Evolutionary conservation across 148 eudicot genomes (phyloP), one percentile per base, ranked within the genome.

Genomic region (Linanthus parryae): DNA sequence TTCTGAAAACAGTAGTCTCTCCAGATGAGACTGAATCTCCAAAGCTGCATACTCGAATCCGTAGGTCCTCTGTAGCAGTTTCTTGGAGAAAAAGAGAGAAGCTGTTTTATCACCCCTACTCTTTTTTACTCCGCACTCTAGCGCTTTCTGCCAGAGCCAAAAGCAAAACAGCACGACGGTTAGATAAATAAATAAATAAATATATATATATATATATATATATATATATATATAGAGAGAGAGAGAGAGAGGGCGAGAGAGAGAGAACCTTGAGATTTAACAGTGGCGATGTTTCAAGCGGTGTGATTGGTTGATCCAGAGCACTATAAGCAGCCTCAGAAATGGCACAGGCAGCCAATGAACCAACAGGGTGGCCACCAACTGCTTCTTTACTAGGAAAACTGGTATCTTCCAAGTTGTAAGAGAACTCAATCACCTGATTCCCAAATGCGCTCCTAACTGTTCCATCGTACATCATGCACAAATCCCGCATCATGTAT

Each of bases 321-420:
- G 98, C 98, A 79, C 95, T 77, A 44, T 92, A 92, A 31, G 96
- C 94, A 60, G 94, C 94, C 59, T 87, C 98, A 4, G 94, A 81
- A 49, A 92, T 71, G 27, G 98, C 98, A 75, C 85, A 92, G 36
- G 95, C 94, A 35, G 96, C 94, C 63, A 79, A 52, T 37, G 96
- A 73, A 65, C 98, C 98, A 61, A 91, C 98, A 54, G 94, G 81
- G 54, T 74, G 68, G 28, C 98, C 89, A 17, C 73, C 89, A 57
- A 54, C 35, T n/a, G 63, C 62, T 52, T 28, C 44, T 30, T 59
- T 34, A 34, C 26, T 37, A 17, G 52, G 36, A 54, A 36, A 47
- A 31, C 20, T 24, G 40, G 58, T 57, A 6, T 44, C 69, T 41
- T 65, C 46, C 10, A 17, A 30, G 48, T 37, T 52, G 70, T 83